phyloP scores from a whole-genome alignment of 2,329 filamentous ascomycete species.

The Lecanosticta acicola region DNA sequence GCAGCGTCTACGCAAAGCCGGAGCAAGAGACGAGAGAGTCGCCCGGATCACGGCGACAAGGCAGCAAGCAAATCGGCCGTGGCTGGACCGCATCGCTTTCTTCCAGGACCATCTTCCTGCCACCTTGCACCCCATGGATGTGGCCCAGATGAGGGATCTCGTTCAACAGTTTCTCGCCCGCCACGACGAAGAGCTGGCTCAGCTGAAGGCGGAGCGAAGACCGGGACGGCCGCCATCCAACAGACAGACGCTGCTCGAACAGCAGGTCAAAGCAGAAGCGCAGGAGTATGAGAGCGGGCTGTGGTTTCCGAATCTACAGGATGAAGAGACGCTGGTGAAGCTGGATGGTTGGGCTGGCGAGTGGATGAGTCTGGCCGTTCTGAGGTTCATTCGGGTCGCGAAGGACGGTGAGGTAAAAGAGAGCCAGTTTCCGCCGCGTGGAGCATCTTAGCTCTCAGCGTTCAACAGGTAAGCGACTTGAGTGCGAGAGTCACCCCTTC shows the following conservation, averaged over 20 bases:
- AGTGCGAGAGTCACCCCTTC: too few relatives aligned
- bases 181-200: conserved; percentile 63
- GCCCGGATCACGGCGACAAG: conserved; percentile 64
- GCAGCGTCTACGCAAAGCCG: conserved; percentile 70
- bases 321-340: conserved; percentile 57
- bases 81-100: conserved; percentile 55
- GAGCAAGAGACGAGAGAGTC: conserved; percentile 75
- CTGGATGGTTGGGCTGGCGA: conserved; percentile 73
- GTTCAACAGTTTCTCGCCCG: conserved; percentile 50
- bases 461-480: too few relatives aligned
- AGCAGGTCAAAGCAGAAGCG: conserved; percentile 63
- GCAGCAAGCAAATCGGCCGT: conserved; percentile 67
- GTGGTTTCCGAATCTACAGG: conserved; percentile 74
- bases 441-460: conserved; percentile 24
- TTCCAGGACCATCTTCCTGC: conserved; percentile 52
- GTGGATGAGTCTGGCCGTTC: conserved; percentile 71
- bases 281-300: conserved; percentile 81
- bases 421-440: conserved; percentile 71
- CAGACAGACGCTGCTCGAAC: conserved; percentile 69
- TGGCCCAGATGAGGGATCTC: conserved; percentile 52
- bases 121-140: conserved; percentile 43
- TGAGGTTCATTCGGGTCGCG: conserved; percentile 72
- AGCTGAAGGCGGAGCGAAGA: conserved; percentile 63
- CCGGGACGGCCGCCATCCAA: conserved; percentile 72
- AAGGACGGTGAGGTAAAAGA: conserved; percentile 58